Evolutionary conservation across 2,329 filamentous ascomycete species (phyloP).

Genomic region (Paracorniculantispora psalliotae): DNA sequence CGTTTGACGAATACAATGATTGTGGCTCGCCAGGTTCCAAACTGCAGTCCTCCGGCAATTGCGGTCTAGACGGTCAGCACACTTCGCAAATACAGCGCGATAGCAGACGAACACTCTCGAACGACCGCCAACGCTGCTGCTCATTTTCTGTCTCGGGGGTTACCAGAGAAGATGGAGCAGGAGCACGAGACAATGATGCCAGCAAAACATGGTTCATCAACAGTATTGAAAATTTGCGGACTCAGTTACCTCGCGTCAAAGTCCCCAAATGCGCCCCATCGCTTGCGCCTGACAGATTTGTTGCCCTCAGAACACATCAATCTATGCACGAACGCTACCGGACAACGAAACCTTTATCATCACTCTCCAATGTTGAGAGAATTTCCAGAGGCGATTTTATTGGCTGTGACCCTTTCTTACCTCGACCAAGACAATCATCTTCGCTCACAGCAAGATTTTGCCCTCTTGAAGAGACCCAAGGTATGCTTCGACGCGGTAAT

Average conservation of each 20-base stretch:
- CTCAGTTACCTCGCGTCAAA: neutral
- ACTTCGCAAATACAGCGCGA: neutral
- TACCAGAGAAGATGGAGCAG: neutral
- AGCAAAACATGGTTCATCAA: neutral
- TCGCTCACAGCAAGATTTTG: neutral
- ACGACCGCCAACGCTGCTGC: neutral
- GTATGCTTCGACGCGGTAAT: neutral
- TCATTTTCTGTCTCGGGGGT: neutral
- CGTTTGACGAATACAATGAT: conserved; percentile 20
- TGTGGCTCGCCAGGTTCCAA: neutral
- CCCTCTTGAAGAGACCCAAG: neutral
- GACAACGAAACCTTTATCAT: conserved; percentile 37
- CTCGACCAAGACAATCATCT: conserved; percentile 14
- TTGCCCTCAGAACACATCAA: conserved; percentile 37
- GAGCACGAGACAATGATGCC: neutral
- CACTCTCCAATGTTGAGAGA: conserved; percentile 40
- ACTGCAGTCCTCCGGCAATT: neutral
- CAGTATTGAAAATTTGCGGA: neutral
- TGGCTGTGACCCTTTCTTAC: conserved; percentile 38
- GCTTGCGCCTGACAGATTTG: conserved; percentile 43
- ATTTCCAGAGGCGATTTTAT: conserved; percentile 38
- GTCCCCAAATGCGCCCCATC: conserved; percentile 14
- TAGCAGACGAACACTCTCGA: neutral
- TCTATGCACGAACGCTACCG: conserved; percentile 41
- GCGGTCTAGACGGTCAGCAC: conserved; percentile 8